These are phyloP conservation scores for Avena insularis DNA, from an alignment of 176 grass and related monocot genomes.

Conservation along the genomic window DNA sequence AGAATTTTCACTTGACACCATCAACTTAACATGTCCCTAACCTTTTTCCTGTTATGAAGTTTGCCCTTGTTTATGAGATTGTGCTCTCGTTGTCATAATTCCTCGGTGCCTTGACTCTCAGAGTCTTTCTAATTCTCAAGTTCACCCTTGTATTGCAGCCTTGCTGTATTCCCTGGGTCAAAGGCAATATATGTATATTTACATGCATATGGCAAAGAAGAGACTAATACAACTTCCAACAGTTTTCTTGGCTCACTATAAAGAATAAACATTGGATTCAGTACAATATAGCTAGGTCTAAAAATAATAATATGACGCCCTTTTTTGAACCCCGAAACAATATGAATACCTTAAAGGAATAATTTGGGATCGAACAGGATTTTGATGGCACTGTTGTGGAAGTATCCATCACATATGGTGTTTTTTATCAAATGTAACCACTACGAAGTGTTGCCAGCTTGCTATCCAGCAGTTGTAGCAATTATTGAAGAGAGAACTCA, in stretches of 20 bases:
- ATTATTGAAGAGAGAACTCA: slow-evolving; percentile 37
- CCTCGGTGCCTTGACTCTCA: not conserved
- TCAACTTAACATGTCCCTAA: not conserved
- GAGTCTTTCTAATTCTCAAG: not conserved
- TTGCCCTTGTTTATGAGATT: not conserved
- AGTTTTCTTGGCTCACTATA: not conserved
- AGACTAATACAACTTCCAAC: not conserved
- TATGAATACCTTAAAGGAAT: not conserved
- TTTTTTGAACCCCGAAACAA: not conserved
- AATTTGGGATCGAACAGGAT: slow-evolving; percentile 6
- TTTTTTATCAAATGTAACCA: slow-evolving; percentile 19
- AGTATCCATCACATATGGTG: not conserved
- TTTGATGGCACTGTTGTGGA: not conserved
- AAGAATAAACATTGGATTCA: not conserved
- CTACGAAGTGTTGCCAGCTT: slow-evolving; percentile 27
- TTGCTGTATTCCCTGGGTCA: slow-evolving; percentile 2
- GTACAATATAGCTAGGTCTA: not conserved
- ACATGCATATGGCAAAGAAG: not conserved
- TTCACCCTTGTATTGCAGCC: not conserved
- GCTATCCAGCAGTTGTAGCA: not conserved
- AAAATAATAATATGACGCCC: not conserved
- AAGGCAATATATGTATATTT: not conserved
- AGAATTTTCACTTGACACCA: not conserved
- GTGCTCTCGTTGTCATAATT: not conserved
- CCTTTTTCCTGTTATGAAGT: not conserved